Percentiles rank a stretch among this genome's conserved stretches.
These are phyloP conservation scores for Leccinum variicolor DNA, from an alignment of 768 basidiomycete genomes.

Conservation along the genomic window DNA sequence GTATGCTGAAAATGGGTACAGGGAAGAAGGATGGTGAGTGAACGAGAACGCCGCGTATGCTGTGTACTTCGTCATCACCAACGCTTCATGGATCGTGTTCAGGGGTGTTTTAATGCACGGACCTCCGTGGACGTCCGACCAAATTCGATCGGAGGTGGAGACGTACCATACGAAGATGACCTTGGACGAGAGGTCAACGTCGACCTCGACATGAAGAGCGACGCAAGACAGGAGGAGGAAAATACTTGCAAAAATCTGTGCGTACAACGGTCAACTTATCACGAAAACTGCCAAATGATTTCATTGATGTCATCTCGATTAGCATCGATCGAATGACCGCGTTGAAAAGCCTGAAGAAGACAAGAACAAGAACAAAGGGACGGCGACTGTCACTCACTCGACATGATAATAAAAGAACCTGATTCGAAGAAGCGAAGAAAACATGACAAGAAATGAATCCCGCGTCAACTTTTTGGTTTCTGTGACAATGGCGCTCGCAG, in stretches of 20 bases:
- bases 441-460: not conserved
- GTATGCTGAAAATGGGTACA: not conserved
- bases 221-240: not conserved
- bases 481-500: not conserved
- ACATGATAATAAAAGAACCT: not conserved
- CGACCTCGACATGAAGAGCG: not conserved
- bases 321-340: not conserved
- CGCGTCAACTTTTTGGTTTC: not conserved
- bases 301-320: not conserved
- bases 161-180: not conserved
- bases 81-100: not conserved
- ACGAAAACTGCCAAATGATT: not conserved
- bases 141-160: not conserved
- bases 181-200: not conserved
- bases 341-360: not conserved
- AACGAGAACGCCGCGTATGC: not conserved
- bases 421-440: not conserved
- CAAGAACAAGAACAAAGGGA: not conserved
- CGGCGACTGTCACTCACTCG: not conserved
- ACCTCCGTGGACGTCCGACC: not conserved
- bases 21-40: not conserved
- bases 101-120: not conserved
- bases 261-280: not conserved
- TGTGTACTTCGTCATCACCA: not conserved
- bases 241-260: not conserved